Base-by-base conservation (phyloP, 2,329 filamentous ascomycete species). In the Penicillium sp. region DNA sequence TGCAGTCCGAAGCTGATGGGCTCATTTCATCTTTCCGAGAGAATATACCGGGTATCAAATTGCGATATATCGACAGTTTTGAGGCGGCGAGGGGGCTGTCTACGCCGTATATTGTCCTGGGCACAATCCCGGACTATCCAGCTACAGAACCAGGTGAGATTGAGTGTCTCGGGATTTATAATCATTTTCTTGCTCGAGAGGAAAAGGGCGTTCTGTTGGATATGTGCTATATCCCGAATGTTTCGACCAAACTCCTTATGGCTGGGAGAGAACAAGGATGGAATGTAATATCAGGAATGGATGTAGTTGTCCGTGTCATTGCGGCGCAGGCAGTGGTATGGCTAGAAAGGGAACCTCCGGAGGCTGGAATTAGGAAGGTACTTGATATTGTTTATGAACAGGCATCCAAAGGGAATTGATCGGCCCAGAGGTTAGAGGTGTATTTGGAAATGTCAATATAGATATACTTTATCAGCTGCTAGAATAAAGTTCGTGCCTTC, bases 161-260 rank as follows among this genome's bases (percentile, higher is more conserved):
- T 26, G 74, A 77, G 43, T 83, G 87, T 3, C 76, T 89, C 1
- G 69, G 71, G 1, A 78, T 90, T 0, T 43, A 43, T 43, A 43
- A 43, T 43, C 40, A 43, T 43, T 66, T 79, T 23, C 62, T 70
- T 60, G 64, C 63, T 9, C 45, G 59, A 47, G 52, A 63, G 12
- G 45, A 59, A 9, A 87, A 87, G 71, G 88, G 87, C 6, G 84
- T 84, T 6, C 82, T 92, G 56, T 70, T 92, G 59, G 89, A 92
- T 71, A 92, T 93, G 89, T 91, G 88, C 77, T 92, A 92, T 69
- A 89, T 91, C 68, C 89, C 89, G 0, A 71, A 79, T 2, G 86
- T 87, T 0, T 86, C 82, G 69, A 92, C 89, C 0, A 78, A 81
- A 18, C 9, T 43, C 2, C 12, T 21, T 62, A 81, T 91, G 49